Evolutionary conservation across 2,329 filamentous ascomycete genomes (phyloP), one percentile per base, ranked within the genome.

Genomic region (Xylariaceae sp.): DNA sequence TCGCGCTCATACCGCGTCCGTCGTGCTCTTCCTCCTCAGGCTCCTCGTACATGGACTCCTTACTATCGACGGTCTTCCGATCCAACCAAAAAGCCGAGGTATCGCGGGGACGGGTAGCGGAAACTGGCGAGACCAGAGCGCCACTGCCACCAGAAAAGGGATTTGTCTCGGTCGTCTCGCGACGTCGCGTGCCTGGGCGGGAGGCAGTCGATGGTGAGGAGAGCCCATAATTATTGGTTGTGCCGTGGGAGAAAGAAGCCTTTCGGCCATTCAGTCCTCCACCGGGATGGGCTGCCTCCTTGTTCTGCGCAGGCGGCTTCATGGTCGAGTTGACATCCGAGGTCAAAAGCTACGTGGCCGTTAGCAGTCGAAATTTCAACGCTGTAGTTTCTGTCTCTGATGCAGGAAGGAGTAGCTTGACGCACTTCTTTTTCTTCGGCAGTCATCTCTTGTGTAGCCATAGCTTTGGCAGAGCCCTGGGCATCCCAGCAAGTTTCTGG

Each of bases 401-500:
- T 13, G 14, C 18, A 49, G 28, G 17, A 18, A 17, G 34, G 43
- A 54, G 50, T 45, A 47, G 34, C 48, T 39, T 50, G 51, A 69
- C 75, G 65, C 65, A 84, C 81, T 70, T 80, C 79, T 65, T 77
- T 83, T 71, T 87, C 84, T 54, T 83, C 79, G 5, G 71, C 57
- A 1, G 80, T 76, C 82, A 96, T 84, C 41, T 88, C 84, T 56
- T 83, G 78, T 58, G 96, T 69, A 31, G 84, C 84, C 58, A 97
- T 76, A 6, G 92, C 90, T 58, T 82, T 80, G 42, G 84, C 78
- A 48, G 80, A 79, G 19, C 89, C 90, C 54, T 80, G 79, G 53
- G 81, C 73, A 66, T 96, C 89, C 94, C 93, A 99, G 70, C 92
- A 97, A 40, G 93, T 83, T 57, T 94, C 90, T n/a, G 92, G 89